Base-by-base conservation (phyloP, 2,329 filamentous ascomycete genomes). In the Colletotrichum gloeosporioides region DNA sequence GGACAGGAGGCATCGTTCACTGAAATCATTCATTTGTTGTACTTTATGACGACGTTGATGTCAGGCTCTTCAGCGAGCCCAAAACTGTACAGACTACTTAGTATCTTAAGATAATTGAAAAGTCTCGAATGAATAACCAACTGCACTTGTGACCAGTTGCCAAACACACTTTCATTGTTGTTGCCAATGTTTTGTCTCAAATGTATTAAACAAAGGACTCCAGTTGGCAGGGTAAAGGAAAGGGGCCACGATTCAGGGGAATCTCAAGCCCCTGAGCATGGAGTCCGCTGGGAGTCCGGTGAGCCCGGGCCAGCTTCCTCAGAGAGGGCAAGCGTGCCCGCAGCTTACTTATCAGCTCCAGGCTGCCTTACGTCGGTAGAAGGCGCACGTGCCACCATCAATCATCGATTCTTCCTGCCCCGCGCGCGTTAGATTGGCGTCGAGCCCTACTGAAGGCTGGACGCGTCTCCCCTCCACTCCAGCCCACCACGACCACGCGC, bases 371-470 rank as follows among this genome's bases (percentile, higher is more conserved):
- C 25, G 22, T 53, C 18, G 27, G 70, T 69, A 7, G 49, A 59
- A 27, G 44, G 31, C 44, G 70, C 74, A 76, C 74, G 64, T 62
- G 49, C 74, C 74, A 76, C 16, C 34, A 69, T 59, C 34, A 13
- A 27, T 64, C 34, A 73, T 59, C 22, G 16, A 36, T 64, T 61
- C 49, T n/a, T 62, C 74, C 71, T 62, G 59, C 59, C 31, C 31
- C 31, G 53, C 75, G 67, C 82, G 82, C 81, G 82, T 80, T 75
- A 69, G 71, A 75, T 82, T 83, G 81, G 82, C 81, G 82, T 82
- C 80, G 72, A 71, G 75, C 75, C 72, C 71, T 70, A 71, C 63
- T 68, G 63, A 68, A 77, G 16, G 62, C 70, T 73, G 77, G 80
- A 84, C 83, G 83, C 83, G 83, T 81, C 79, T 55, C 70, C 57